Evolutionary conservation across 1,284 basidiomycete genomes (phyloP).

Genomic region (Leccinum laetum): DNA sequence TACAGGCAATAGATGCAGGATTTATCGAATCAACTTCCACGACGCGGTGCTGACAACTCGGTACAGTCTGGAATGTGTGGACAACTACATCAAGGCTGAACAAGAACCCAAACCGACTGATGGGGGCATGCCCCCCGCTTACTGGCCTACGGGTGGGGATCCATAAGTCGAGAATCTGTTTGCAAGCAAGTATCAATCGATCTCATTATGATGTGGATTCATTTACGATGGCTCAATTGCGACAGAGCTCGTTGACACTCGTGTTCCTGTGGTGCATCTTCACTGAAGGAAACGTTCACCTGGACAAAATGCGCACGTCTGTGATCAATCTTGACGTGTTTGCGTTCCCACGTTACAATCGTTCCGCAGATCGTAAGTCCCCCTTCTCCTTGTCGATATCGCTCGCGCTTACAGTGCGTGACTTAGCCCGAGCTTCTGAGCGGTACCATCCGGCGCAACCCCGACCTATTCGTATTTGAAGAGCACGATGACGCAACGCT

Average conservation of each 20-base stretch:
- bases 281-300: slow-evolving; percentile 55
- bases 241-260: slow-evolving; percentile 50
- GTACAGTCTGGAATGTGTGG: too few relatives aligned
- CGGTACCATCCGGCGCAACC: slow-evolving; percentile 55
- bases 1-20: too few relatives aligned
- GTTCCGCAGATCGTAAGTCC: slow-evolving; percentile 1
- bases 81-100: too few relatives aligned
- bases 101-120: too few relatives aligned
- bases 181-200: slow-evolving; percentile 15
- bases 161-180: too few relatives aligned
- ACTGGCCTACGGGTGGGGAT: too few relatives aligned
- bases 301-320: slow-evolving; percentile 46
- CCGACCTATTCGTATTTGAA: slow-evolving; percentile 63
- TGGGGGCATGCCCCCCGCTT: too few relatives aligned
- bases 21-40: too few relatives aligned
- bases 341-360: slow-evolving; percentile 6
- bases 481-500: slow-evolving; percentile 68
- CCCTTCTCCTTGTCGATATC: neutral
- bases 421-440: slow-evolving; percentile 25
- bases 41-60: too few relatives aligned
- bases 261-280: slow-evolving; percentile 55
- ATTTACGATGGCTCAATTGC: neutral
- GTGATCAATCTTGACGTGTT: slow-evolving; percentile 10
- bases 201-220: neutral
- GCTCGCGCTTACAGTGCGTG: neutral